Evolutionary conservation across 805 yeast genomes (phyloP).

Genomic region (Barnettozyma vustinii): DNA sequence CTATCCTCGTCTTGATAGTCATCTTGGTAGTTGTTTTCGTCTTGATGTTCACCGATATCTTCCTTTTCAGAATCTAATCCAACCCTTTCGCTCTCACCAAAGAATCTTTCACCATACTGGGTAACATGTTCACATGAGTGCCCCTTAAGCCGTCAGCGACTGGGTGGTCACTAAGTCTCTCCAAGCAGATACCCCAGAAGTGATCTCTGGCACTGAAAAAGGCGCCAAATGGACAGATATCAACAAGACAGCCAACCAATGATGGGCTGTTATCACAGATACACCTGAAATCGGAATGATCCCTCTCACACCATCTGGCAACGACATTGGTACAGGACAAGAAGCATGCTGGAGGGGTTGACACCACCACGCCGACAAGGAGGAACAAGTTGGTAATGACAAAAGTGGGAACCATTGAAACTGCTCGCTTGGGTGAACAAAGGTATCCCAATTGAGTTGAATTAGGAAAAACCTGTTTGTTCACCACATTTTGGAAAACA

Average conservation of each 20-base stretch:
- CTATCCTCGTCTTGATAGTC: conserved; percentile 13
- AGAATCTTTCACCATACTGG: conserved; percentile 1
- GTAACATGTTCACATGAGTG: conserved; percentile 1
- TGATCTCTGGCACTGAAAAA: conserved; percentile 43
- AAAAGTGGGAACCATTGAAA: neutral
- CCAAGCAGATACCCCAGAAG: conserved; percentile 40
- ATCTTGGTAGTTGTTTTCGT: conserved; percentile 10
- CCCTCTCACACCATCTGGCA: conserved; percentile 29
- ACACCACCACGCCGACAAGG: conserved; percentile 8
- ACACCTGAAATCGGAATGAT: conserved; percentile 34
- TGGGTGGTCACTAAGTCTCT: conserved; percentile 16
- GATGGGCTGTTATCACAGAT: conserved; percentile 35
- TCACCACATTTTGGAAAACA: neutral
- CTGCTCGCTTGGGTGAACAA: neutral
- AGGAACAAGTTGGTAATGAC: neutral
- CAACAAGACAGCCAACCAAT: conserved; percentile 39
- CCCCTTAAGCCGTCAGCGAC: neutral
- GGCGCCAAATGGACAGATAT: conserved; percentile 39
- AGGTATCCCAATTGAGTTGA: neutral
- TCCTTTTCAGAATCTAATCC: conserved; percentile 1
- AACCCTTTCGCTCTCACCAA: conserved; percentile 6
- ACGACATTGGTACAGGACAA: conserved; percentile 36
- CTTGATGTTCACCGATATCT: conserved; percentile 5
- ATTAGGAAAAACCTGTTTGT: neutral
- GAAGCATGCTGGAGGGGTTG: conserved; percentile 50